Conservation (phyloP, 805 yeast genomes). For the Metschnikowia amazonensis region DNA sequence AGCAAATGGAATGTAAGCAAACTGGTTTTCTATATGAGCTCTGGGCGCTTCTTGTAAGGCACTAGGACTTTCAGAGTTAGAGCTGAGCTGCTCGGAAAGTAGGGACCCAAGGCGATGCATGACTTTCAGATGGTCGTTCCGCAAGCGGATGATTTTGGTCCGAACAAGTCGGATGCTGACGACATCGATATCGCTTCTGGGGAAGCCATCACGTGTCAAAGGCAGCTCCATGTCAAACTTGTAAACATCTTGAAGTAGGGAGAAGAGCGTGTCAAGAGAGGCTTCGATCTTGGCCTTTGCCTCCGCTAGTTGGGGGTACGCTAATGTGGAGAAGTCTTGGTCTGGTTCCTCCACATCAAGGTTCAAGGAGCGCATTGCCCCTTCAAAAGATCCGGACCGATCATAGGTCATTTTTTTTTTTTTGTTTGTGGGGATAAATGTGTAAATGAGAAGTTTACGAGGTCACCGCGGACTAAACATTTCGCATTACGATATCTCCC, state of each 20-base stretch:
- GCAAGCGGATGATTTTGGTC: conserved; percentile 58
- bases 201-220: conserved; percentile 79
- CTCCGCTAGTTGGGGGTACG: conserved; percentile 14
- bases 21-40: neutral
- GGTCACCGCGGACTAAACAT: neutral
- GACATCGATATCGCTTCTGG: conserved; percentile 79
- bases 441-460: neutral
- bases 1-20: conserved; percentile 47
- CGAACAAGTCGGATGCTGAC: conserved; percentile 59
- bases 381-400: conserved; percentile 9
- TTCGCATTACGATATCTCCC: neutral
- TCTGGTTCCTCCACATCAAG: conserved; percentile 10
- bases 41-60: neutral
- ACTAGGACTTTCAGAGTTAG: neutral
- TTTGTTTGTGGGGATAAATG: neutral
- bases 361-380: conserved; percentile 17
- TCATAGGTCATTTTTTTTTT: conserved; percentile 3
- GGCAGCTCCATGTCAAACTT: conserved; percentile 61
- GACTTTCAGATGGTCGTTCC: conserved; percentile 63
- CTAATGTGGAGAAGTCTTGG: conserved; percentile 7
- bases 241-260: conserved; percentile 39
- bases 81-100: conserved; percentile 42
- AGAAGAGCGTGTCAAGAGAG: conserved; percentile 39
- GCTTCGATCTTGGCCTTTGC: conserved; percentile 27
- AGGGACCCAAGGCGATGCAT: conserved; percentile 44